Conservation (phyloP, 2,329 filamentous ascomycete species). For the Ophidiomyces ophidiicola region DNA sequence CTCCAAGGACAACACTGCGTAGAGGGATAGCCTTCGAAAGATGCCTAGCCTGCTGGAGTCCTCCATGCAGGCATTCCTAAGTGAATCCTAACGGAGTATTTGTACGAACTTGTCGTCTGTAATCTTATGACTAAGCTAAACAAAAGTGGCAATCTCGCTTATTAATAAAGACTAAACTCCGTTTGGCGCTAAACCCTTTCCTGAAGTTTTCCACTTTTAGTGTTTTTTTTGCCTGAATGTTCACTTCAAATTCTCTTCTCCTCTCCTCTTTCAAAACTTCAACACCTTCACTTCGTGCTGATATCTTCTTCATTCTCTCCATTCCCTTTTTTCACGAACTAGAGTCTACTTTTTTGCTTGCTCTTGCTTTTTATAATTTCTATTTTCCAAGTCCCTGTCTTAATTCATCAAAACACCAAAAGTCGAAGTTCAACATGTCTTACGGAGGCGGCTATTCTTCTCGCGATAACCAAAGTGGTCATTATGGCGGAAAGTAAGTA, state of each 20-base stretch:
- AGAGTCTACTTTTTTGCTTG: constrained; percentile 12
- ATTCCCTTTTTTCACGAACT: neutral
- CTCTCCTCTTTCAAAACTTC: constrained; percentile 17
- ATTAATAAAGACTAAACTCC: neutral
- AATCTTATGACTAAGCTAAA: neutral
- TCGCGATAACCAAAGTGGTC: constrained; percentile 38
- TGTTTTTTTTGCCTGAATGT: constrained; percentile 2
- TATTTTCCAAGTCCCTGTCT: neutral
- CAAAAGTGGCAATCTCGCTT: neutral
- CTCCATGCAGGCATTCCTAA: neutral
- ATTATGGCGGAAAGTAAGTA: constrained; percentile 9
- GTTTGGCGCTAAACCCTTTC: constrained; percentile 20
- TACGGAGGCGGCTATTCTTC: constrained; percentile 41
- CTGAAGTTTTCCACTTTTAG: constrained; percentile 17
- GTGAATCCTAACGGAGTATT: too few species aligned
- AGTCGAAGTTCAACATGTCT: constrained; percentile 51
- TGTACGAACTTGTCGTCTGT: too few species aligned
- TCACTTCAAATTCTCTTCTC: constrained; percentile 13
- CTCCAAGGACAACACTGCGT: constrained; percentile 20
- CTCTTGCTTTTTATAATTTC: constrained; percentile 9
- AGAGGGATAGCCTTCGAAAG: neutral
- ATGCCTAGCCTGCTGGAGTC: neutral
- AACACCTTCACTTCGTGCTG: constrained; percentile 10
- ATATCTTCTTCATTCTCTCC: constrained; percentile 12
- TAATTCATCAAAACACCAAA: neutral